These are phyloP conservation scores for Arctium lappa DNA, from an alignment of 129 eudicot species.

Conservation along the genomic window DNA sequence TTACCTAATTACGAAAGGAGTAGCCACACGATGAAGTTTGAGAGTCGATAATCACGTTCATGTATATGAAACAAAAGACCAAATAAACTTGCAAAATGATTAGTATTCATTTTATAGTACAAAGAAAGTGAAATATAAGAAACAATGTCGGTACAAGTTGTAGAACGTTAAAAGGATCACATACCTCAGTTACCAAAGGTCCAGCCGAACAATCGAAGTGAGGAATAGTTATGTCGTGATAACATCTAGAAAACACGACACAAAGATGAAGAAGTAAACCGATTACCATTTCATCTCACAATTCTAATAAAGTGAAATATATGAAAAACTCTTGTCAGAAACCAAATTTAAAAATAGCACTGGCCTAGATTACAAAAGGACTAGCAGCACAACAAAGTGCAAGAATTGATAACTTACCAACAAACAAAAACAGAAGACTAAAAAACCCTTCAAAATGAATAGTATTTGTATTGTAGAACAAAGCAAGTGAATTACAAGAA, in stretches of 20 bases:
- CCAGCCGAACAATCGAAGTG: constrained; percentile 22
- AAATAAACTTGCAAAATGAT: background rate
- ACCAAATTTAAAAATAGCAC: too few species aligned
- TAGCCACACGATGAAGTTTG: background rate
- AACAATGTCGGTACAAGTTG: background rate
- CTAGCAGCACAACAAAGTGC: too few species aligned
- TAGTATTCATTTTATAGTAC: too few species aligned
- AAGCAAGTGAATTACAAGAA: background rate
- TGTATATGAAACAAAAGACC: too few species aligned
- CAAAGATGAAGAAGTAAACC: background rate
- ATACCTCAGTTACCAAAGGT: constrained; percentile 46
- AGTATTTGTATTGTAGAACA: too few species aligned
- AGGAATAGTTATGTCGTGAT: constrained; percentile 21
- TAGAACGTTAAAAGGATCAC: background rate
- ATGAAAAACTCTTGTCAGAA: too few species aligned
- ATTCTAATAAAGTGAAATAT: too few species aligned
- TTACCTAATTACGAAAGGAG: too few species aligned
- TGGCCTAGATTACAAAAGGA: background rate
- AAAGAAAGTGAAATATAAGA: background rate
- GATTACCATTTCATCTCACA: background rate
- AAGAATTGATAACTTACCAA: too few species aligned
- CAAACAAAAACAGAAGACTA: background rate
- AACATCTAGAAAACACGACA: constrained; percentile 34
- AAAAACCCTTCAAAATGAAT: background rate
- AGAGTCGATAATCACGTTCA: background rate